A percentile compares a stretch with the other conserved stretches of the same genome.
These are phyloP conservation scores for Mycena galopus DNA, from an alignment of 768 basidiomycete species.

Conservation along the genomic window DNA sequence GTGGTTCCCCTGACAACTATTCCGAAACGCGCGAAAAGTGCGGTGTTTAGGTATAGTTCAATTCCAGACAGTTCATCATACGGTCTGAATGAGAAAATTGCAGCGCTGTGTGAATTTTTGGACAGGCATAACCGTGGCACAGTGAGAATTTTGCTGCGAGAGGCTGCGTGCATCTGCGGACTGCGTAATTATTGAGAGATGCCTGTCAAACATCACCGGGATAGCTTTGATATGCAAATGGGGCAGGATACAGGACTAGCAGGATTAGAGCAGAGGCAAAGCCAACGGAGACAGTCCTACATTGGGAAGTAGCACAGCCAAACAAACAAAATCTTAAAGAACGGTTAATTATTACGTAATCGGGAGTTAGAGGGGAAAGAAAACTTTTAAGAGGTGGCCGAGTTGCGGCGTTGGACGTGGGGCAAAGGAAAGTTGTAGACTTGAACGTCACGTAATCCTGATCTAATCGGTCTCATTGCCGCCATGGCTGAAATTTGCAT, in stretches of 20 bases:
- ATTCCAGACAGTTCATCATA: no score
- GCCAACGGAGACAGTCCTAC: not conserved
- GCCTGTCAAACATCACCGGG: not conserved
- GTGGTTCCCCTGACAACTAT: no score
- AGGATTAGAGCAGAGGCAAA: not conserved
- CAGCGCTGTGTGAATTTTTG: not conserved
- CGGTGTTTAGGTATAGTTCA: no score
- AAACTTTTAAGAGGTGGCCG: constrained; percentile 6
- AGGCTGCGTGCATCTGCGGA: not conserved
- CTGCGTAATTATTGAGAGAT: not conserved
- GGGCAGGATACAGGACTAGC: not conserved
- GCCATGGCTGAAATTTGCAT: constrained; percentile 8
- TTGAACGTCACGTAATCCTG: not conserved
- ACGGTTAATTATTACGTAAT: not conserved
- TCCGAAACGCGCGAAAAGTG: no score
- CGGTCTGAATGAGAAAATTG: not conserved
- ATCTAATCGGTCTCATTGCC: constrained; percentile 6
- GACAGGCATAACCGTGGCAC: not conserved
- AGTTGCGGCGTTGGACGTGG: constrained; percentile 4
- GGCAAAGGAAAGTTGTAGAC: constrained; percentile 5
- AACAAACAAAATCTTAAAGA: not conserved
- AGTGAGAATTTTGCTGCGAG: not conserved
- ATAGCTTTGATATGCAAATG: not conserved
- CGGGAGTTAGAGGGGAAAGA: not conserved
- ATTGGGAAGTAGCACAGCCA: not conserved